phyloP scores from a whole-genome alignment of 306 rosid genomes.

The Vigna mungo region DNA sequence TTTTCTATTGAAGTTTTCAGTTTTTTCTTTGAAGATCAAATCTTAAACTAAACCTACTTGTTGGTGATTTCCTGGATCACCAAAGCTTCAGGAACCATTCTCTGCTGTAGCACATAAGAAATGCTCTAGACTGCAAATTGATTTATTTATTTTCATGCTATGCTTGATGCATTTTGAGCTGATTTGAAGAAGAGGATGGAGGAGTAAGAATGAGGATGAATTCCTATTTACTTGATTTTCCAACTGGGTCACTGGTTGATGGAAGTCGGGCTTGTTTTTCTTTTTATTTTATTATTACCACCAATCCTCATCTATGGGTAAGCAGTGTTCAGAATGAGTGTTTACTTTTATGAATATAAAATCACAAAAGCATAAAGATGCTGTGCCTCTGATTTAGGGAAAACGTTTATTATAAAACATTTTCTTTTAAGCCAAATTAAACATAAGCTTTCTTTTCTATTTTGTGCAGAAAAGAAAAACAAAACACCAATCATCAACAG shows the following conservation, averaged over 20 bases:
- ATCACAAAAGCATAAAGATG: neutral
- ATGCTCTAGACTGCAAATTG: slow-evolving; percentile 6
- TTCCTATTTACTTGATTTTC: slow-evolving; percentile 9
- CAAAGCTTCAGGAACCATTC: slow-evolving; percentile 4
- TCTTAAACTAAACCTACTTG: neutral
- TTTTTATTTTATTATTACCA: neutral
- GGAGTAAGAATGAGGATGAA: neutral
- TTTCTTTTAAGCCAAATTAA: slow-evolving; percentile 9
- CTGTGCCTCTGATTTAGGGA: slow-evolving; percentile 1
- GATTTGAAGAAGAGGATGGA: neutral
- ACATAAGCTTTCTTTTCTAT: slow-evolving; percentile 22
- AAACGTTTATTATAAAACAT: neutral
- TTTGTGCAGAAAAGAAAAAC: neutral
- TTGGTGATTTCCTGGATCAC: neutral
- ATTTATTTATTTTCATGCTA: slow-evolving; percentile 6
- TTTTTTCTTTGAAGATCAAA: neutral
- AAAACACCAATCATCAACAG: neutral
- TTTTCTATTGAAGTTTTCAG: neutral
- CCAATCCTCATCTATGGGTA: neutral
- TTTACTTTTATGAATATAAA: slow-evolving; percentile 1
- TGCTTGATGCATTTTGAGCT: slow-evolving; percentile 1
- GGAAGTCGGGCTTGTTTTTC: neutral
- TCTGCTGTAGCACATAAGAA: neutral
- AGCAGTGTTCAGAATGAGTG: neutral
- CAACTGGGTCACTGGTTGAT: neutral